Evolutionary conservation across 2,329 filamentous ascomycete species (phyloP).

Genomic region (Dichotomopilus funicola): DNA sequence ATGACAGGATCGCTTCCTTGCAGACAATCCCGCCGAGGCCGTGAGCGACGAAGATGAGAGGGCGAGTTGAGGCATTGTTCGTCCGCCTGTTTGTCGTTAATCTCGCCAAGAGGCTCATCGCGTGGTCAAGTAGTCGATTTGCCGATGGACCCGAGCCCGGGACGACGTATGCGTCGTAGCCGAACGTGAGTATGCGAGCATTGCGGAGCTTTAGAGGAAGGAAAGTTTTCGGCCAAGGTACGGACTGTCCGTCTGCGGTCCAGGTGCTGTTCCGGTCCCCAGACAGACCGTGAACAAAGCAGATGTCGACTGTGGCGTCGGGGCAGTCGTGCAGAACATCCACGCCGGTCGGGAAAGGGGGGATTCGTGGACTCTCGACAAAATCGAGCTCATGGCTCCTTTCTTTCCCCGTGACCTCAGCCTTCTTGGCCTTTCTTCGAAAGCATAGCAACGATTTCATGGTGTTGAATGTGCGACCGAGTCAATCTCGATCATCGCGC

Average conservation of each 20-base stretch:
- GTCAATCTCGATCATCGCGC: no score
- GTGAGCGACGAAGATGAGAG: conserved; percentile 33
- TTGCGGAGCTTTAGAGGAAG: conserved; percentile 26
- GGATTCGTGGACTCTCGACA: no score
- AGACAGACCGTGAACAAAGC: conserved; percentile 37
- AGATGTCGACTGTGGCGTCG: no score
- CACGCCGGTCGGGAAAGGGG: no score
- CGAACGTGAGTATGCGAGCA: conserved; percentile 35
- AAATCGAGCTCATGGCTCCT: no score
- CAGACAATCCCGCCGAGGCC: conserved; percentile 36
- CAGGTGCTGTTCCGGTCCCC: conserved; percentile 35
- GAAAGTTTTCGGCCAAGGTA: conserved; percentile 31
- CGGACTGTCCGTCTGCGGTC: conserved; percentile 26
- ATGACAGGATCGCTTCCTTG: conserved; percentile 32
- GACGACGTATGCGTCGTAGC: conserved; percentile 32
- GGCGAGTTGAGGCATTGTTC: conserved; percentile 20
- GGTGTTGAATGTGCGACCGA: no score
- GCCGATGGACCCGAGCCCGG: conserved; percentile 15
- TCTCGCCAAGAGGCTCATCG: conserved; percentile 27
- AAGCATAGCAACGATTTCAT: no score
- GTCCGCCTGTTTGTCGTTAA: conserved; percentile 22
- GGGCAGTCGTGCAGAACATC: no score
- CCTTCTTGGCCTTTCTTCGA: no score
- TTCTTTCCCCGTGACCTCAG: no score
- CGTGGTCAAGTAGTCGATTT: conserved; percentile 28